phyloP scores from a whole-genome alignment of 805 yeast genomes.

The Schizosaccharomyces lindneri region DNA sequence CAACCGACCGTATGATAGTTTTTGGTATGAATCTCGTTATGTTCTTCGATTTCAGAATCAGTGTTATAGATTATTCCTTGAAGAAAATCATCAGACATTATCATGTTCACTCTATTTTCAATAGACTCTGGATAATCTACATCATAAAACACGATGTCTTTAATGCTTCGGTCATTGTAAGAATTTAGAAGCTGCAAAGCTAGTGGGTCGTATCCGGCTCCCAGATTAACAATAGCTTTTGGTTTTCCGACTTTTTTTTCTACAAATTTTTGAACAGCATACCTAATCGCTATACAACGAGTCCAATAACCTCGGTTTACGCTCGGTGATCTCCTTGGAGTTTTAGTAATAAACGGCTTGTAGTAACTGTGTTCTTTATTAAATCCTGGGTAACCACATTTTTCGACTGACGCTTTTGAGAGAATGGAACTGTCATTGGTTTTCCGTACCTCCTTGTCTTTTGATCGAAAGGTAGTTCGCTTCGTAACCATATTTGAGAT shows the following conservation, averaged over 20 bases:
- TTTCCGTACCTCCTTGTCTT: background rate
- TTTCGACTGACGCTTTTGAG: slow-evolving; percentile 57
- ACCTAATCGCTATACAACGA: slow-evolving; percentile 43
- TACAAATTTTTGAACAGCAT: slow-evolving; percentile 18
- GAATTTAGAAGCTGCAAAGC: slow-evolving; percentile 24
- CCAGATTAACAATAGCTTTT: slow-evolving; percentile 34
- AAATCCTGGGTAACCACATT: background rate
- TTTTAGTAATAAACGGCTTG: slow-evolving; percentile 30
- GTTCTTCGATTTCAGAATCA: background rate
- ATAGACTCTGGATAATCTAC: slow-evolving; percentile 55
- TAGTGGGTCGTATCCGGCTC: slow-evolving; percentile 53
- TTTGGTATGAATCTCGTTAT: slow-evolving; percentile 10
- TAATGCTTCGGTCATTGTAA: slow-evolving; percentile 14
- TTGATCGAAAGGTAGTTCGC: background rate
- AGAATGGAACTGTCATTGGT: slow-evolving; percentile 67
- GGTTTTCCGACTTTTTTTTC: slow-evolving; percentile 8
- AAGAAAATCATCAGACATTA: slow-evolving; percentile 5
- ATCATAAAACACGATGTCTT: slow-evolving; percentile 25
- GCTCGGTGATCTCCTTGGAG: slow-evolving; percentile 49
- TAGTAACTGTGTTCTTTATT: background rate
- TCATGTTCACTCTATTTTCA: slow-evolving; percentile 29
- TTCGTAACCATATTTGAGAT: slow-evolving; percentile 7
- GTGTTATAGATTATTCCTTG: background rate
- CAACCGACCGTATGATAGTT: slow-evolving; percentile 40
- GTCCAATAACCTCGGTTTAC: slow-evolving; percentile 70